Evolutionary conservation across 768 basidiomycete genomes (phyloP), one percentile per base, ranked within the genome.

Genomic region (Boletus sensibilis): DNA sequence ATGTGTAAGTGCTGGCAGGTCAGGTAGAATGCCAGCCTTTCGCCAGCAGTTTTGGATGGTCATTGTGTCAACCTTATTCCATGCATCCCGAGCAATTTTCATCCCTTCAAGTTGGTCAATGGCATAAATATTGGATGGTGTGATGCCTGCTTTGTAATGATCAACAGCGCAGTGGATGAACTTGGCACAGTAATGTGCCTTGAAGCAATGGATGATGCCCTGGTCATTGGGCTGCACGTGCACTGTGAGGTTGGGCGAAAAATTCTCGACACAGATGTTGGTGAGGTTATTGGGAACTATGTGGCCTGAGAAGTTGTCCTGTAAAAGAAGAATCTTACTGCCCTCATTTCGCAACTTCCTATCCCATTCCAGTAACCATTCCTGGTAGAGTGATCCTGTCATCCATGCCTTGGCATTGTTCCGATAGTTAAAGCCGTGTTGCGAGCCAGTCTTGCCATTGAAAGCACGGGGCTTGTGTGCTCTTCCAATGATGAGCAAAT

Each of bases 201-300:
- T 27, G 25, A 27, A 27, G 5, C 25, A 27, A 27, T 27, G 25
- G 5, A 27, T 27, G 25, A 27, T 3, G 25, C 25, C 25, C 5
- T 27, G 62, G 39, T 77, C 73, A n/a, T 59, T 66, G 2, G 72
- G 75, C 51, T 78, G 75, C 5, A 76, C 59, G 56, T 72, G 68
- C 10, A 69, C 44, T 3, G 72, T 78, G n/a, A 76, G 65, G 42
- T 75, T 76, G 2, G 74, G 70, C 47, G 70, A 68, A 11, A 53
- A 56, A 5, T 46, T 56, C 1, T 55, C 38, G 67, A 64, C 29
- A 38, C 42, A 18, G 56, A 50, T 16, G 65, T 67, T 57, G 63
- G 58, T 51, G 62, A 67, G 61, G 70, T 70, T 10, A 56, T 73
- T 27, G 50, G 62, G 48, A 65, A 75, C 50, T 65, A 76, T 13